A percentile compares a stretch with the other conserved stretches of the same genome.
These are phyloP conservation scores for Grigorovia transvaalensis DNA, from an alignment of 805 yeast genomes.

Conservation along the genomic window DNA sequence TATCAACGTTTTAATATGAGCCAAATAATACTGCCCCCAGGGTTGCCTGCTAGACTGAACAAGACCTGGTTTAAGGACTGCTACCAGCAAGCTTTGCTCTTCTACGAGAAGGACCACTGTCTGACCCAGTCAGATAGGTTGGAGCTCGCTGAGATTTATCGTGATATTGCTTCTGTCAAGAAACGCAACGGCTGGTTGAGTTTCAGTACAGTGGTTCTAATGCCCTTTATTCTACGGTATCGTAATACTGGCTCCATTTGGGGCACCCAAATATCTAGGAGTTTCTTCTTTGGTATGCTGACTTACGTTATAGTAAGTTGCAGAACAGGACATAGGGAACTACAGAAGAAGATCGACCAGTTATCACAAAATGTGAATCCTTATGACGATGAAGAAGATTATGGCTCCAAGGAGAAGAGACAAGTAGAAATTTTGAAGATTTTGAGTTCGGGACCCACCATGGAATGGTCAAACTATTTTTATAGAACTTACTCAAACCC, in stretches of 20 bases:
- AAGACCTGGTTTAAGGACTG: conserved; percentile 31
- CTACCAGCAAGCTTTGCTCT: conserved; percentile 34
- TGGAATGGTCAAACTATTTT: conserved; percentile 45
- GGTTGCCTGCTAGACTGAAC: conserved; percentile 6
- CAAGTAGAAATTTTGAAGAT: conserved; percentile 28
- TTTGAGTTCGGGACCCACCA: conserved; percentile 26
- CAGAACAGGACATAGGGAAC: background rate
- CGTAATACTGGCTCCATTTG: conserved; percentile 25
- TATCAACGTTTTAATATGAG: background rate
- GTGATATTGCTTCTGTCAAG: conserved; percentile 29
- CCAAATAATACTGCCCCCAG: background rate
- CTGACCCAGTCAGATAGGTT: conserved; percentile 35
- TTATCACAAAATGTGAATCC: conserved; percentile 10
- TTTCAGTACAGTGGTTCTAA: conserved; percentile 32
- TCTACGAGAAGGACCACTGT: conserved; percentile 40
- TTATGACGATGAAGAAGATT: conserved; percentile 7
- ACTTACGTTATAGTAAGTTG: conserved; percentile 16
- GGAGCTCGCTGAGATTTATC: conserved; percentile 32
- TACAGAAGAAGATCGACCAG: conserved; percentile 19
- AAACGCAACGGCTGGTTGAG: conserved; percentile 33
- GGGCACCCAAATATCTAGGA: conserved; percentile 34
- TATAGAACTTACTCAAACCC: conserved; percentile 42
- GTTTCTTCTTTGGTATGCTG: conserved; percentile 33
- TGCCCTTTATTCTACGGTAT: conserved; percentile 34
- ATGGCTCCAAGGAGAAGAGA: conserved; percentile 2